Evolutionary conservation across 805 yeast species (phyloP), one percentile per base, ranked within the genome.

Genomic region (Candida ortonii): DNA sequence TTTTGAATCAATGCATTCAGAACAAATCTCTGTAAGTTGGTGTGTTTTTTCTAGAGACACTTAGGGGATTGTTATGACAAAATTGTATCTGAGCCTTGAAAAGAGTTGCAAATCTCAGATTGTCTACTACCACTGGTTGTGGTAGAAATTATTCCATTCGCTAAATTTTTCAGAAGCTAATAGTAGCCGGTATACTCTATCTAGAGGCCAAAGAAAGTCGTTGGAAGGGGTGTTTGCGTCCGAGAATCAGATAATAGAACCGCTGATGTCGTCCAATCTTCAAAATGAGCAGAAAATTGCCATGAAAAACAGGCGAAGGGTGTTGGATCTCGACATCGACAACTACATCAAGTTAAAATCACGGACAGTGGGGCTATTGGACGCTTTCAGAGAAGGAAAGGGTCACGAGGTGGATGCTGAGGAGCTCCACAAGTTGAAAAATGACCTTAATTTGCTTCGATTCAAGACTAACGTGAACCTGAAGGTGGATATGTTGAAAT

Each of bases 311-410:
- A 41, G 62, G 24, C 49, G 64, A 33, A 38, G 43, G 22, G 57
- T 54, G 8, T 50, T 49, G 16, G 65, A 59, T 33, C 26, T 51
- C 8, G 65, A 57, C 28, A 20, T 60, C 4, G 59, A 53, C 21
- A 29, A 36, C 1, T 60, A 55, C 28, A 12, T 48, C 5, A 43
- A 52, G 17, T 25, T 49, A 10, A 50, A 57, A 32, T 29, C 43
- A 7, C 41, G 46, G 12, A 36, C 57, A 6, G 24, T 51, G 5
- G 38, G 38, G 7, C 19, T 34, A 11, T 38, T 52, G 8, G 22
- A 39, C 3, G 28, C 33, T 3, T 34, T 53, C 3, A 46, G 44
- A 22, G 37, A 39, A 17, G 47, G 46, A 8, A 36, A 41, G 10
- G n/a, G 40, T 14, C 47, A 45, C 11, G 33, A 33, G 4, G 32